A percentile compares a stretch with the other conserved stretches of the same genome.
These are phyloP conservation scores for Coemansia sp. DNA, from an alignment of 192 early-diverging fungal species.

Conservation along the genomic window DNA sequence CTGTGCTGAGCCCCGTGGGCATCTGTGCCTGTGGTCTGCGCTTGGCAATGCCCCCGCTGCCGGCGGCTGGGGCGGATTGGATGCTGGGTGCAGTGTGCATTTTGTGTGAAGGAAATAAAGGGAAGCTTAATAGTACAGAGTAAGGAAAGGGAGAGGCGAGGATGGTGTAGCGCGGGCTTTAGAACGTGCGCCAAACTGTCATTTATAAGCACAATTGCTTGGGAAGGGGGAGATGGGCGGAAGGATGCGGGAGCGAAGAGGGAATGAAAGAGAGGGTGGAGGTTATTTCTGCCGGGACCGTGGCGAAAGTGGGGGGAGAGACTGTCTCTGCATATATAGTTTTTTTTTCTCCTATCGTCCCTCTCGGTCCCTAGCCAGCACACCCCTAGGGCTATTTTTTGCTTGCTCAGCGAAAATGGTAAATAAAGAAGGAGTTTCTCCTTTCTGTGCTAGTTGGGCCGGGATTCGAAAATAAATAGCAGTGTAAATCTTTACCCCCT, in stretches of 20 bases:
- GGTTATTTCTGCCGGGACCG: slow-evolving; percentile 6
- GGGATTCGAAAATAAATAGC: slow-evolving; percentile 6
- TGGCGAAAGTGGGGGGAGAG: neutral
- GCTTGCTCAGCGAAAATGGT: neutral
- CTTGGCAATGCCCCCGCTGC: slow-evolving; percentile 10
- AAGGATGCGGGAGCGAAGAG: neutral
- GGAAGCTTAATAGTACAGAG: neutral
- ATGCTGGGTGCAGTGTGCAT: slow-evolving; percentile 7
- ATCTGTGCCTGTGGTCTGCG: slow-evolving; percentile 1
- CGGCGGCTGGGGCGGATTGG: neutral
- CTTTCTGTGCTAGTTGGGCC: neutral
- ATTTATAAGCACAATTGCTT: neutral
- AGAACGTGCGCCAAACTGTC: neutral
- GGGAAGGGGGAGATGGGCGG: neutral
- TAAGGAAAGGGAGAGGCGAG: neutral
- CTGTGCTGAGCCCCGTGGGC: slow-evolving; percentile 4
- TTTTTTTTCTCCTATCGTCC: neutral
- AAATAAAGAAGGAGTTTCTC: neutral
- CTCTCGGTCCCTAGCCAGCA: neutral
- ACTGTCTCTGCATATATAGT: slow-evolving; percentile 1
- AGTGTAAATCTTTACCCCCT: neutral
- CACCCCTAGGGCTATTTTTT: neutral
- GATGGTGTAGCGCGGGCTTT: neutral
- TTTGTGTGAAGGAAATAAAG: neutral
- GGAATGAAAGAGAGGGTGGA: neutral